Conservation (phyloP, 2,329 filamentous ascomycete genomes). For the Akanthomyces muscarius region DNA sequence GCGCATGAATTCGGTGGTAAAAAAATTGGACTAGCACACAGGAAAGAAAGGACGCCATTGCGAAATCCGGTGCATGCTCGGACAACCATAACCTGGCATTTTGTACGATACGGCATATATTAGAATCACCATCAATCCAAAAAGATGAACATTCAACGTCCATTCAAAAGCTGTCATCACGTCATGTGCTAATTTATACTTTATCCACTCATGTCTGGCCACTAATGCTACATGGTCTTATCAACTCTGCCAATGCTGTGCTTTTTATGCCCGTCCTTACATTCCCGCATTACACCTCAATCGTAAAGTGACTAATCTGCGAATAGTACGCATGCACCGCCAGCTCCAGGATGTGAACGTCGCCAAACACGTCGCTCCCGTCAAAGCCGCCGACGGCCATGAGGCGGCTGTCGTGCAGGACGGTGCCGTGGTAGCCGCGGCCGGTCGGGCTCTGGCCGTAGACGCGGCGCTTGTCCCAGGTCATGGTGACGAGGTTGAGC, state of each 20-base stretch:
- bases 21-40: not conserved
- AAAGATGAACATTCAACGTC: not conserved
- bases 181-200: not conserved
- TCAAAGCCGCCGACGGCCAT: constrained; percentile 65
- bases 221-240: not conserved
- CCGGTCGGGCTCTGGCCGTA: constrained; percentile 61
- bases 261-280: not conserved
- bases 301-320: constrained; percentile 68
- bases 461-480: constrained; percentile 64
- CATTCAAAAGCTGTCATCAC: not conserved
- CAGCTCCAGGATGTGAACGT: constrained; percentile 64
- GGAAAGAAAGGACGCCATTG: not conserved
- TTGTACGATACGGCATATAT: constrained; percentile 4
- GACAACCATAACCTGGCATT: not conserved
- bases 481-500: constrained; percentile 68
- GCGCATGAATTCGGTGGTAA: not conserved
- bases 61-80: not conserved
- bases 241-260: not conserved
- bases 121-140: not conserved
- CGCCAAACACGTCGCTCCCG: constrained; percentile 62
- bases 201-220: not conserved
- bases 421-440: constrained; percentile 63
- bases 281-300: constrained; percentile 49
- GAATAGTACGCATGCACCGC: constrained; percentile 69
- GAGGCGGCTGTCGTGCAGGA: constrained; percentile 62